phyloP scores from a whole-genome alignment of 2,329 filamentous ascomycete species.

The Ophiostoma sp. region DNA sequence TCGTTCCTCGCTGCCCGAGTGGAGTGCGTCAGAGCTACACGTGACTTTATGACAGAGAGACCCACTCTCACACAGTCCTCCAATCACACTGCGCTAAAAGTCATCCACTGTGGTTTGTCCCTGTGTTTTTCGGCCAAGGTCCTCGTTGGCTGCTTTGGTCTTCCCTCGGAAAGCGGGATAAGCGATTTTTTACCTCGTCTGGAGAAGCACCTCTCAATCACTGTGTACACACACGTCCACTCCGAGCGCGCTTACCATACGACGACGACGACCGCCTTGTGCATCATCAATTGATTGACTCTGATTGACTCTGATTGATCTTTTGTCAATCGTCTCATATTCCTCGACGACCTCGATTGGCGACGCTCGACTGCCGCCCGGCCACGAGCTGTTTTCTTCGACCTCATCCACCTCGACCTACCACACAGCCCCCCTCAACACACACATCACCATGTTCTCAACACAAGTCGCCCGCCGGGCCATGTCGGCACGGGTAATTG shows the following conservation, averaged over 20 bases:
- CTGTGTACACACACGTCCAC: background rate
- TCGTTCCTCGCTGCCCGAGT: background rate
- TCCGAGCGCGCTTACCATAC: background rate
- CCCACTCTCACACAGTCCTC: background rate
- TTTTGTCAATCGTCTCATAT: background rate
- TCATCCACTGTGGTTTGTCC: conserved; percentile 20
- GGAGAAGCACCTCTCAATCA: background rate
- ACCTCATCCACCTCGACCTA: background rate
- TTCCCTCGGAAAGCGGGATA: background rate
- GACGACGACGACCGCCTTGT: background rate
- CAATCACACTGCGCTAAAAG: conserved; percentile 15
- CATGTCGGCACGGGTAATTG: conserved; percentile 17
- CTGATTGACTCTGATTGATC: background rate
- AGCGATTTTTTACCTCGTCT: conserved; percentile 13
- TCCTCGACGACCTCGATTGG: background rate
- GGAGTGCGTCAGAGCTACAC: background rate
- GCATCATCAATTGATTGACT: background rate
- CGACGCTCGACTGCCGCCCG: conserved; percentile 1
- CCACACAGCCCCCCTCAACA: background rate
- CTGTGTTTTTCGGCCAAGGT: conserved; percentile 5
- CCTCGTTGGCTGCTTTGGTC: background rate
- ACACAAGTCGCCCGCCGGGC: conserved; percentile 30
- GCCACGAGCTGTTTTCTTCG: background rate
- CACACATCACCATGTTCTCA: conserved; percentile 28
- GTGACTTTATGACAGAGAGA: background rate